Evolutionary conservation across 108 stramenopile species (phyloP), one percentile per base, ranked within the genome.

Genomic region (Bacterosira constricta): DNA sequence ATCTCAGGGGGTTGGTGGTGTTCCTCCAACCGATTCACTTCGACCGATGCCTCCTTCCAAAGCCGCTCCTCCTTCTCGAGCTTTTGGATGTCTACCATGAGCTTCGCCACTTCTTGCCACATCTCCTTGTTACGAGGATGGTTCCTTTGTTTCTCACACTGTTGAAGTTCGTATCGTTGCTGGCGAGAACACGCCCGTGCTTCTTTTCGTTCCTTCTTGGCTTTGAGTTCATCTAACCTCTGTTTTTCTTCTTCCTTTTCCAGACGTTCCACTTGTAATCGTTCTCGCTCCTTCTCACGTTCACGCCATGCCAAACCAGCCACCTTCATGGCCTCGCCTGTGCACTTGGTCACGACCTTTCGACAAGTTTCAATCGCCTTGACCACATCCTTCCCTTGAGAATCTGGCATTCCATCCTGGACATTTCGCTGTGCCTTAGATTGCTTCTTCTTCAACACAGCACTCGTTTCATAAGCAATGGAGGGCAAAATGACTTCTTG

Each of bases 121-220:
- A 71, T 68, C 21, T 56, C 79, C 60, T 80, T 80, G 58, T 80
- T 80, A 29, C 79, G 59, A 39, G 73, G 79, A 41, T 76, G 79
- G 7, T 36, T 70, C 49, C 47, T 68, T 27, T 39, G 53, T 36
- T 64, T 62, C 20, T 80, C 79, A 11, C 49, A 27, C 51, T 70
- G 70, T 38, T 38, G 36, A 47, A 58, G 54, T 46, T 80, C 79
- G 17, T 47, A 56, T 18, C 36, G 39, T 32, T 47, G 26, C 39
- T 80, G 59, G 10, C 74, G 49, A 44, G 67, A 46, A 9, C 34
- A 35, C 29, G 73, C 68, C 10, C 79, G 58, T 35, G 70, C 17
- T 35, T 75, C 47, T 41, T 76, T 75, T n/a, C 68, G 59, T 37
- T 70, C 26, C n/a, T 29, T 69, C 38, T 66, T 70, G 27, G 63